Evolutionary conservation across 2,329 filamentous ascomycete species (phyloP).

Genomic region (Fusarium papillatum): DNA sequence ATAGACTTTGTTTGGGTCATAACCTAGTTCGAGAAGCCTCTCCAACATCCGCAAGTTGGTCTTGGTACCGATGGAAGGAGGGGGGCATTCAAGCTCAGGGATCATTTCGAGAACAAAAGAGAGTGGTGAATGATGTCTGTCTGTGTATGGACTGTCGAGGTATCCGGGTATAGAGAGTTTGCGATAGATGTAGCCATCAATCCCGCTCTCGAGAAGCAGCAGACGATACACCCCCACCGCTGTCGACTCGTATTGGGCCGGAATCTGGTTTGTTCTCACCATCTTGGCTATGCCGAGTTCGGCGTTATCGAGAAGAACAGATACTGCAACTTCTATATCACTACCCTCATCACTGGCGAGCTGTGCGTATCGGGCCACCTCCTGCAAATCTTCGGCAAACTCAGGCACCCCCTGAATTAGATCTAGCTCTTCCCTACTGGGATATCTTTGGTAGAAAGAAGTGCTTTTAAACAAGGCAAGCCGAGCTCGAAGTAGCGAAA

Average conservation of each 20-base stretch:
- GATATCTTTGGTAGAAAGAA: background rate
- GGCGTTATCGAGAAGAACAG: background rate
- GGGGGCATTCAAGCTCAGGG: no score
- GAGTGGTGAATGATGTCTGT: background rate
- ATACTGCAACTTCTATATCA: background rate
- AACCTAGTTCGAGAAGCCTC: background rate
- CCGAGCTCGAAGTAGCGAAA: background rate
- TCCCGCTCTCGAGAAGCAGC: conserved; percentile 6
- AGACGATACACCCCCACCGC: conserved; percentile 5
- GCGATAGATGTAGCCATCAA: background rate
- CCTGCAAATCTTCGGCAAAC: background rate
- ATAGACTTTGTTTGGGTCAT: background rate
- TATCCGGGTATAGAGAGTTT: conserved; percentile 3
- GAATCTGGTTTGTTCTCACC: background rate
- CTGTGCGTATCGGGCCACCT: background rate
- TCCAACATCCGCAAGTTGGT: background rate
- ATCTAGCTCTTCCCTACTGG: background rate
- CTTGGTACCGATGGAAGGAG: no score
- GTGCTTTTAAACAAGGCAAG: conserved; percentile 7
- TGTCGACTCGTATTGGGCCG: background rate
- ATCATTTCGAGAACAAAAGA: conserved; percentile 4
- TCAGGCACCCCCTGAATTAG: background rate
- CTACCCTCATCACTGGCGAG: background rate
- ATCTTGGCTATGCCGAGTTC: background rate
- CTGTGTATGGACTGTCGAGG: background rate